phyloP scores from a whole-genome alignment of 805 yeast genomes.

The Ogataea chonburiensis region DNA sequence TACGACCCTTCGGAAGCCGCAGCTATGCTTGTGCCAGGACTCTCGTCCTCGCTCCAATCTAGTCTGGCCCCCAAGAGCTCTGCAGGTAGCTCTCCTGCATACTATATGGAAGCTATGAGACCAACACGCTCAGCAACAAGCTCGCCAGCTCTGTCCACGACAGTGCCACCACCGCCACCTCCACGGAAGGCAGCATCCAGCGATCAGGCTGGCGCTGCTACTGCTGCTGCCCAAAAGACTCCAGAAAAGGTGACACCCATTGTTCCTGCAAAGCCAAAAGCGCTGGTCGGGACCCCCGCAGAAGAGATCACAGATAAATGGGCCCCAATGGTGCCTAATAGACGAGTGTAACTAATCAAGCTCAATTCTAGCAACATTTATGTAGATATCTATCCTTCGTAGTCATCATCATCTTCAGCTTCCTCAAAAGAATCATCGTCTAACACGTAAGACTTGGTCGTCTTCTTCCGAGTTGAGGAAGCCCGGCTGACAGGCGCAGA shows the following conservation, averaged over 20 bases:
- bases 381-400: constrained; percentile 16
- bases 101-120: constrained; percentile 29
- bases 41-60: constrained; percentile 21
- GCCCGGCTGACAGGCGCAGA: constrained; percentile 16
- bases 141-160: constrained; percentile 29
- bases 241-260: constrained; percentile 31
- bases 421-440: constrained; percentile 17
- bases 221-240: not conserved
- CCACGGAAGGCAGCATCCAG: constrained; percentile 19
- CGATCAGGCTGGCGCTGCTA: constrained; percentile 7
- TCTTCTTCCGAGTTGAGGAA: constrained; percentile 15
- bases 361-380: constrained; percentile 2
- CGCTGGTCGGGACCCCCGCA: constrained; percentile 21
- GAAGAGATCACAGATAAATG: constrained; percentile 20
- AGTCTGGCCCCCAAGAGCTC: constrained; percentile 9
- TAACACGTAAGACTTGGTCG: constrained; percentile 22
- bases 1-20: constrained; percentile 22
- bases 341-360: constrained; percentile 18
- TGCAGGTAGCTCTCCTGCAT: constrained; percentile 2
- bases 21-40: constrained; percentile 25
- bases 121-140: constrained; percentile 33
- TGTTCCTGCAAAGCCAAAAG: constrained; percentile 33
- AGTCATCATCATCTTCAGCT: constrained; percentile 20
- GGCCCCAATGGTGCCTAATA: constrained; percentile 35
- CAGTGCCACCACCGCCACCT: constrained; percentile 33